Evolutionary conservation across 2,329 filamentous ascomycete species (phyloP).

Genomic region (Tolypocladium pustulatum): DNA sequence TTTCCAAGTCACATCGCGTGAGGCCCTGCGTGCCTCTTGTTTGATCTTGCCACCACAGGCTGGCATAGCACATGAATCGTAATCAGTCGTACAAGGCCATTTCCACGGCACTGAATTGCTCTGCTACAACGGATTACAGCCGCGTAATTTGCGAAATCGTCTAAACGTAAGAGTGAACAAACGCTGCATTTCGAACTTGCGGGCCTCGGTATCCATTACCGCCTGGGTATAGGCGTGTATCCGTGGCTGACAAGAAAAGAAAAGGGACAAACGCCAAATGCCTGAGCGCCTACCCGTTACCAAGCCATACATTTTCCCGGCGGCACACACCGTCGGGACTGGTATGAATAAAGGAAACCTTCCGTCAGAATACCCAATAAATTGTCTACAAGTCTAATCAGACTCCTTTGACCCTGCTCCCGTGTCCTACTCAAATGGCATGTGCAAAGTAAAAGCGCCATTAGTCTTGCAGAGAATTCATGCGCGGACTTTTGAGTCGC

Average conservation of each 20-base stretch:
- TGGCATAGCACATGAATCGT: not conserved
- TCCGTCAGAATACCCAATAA: not conserved
- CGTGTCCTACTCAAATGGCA: constrained; percentile 5
- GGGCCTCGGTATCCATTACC: no score
- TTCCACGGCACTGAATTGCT: not conserved
- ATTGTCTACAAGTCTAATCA: not conserved
- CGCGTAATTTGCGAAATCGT: no score
- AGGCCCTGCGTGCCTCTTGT: not conserved
- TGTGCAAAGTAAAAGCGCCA: constrained; percentile 1
- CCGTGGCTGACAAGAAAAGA: not conserved
- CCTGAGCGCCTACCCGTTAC: not conserved
- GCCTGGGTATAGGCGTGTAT: not conserved
- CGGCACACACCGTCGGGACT: not conserved
- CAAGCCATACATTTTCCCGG: not conserved
- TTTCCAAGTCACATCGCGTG: not conserved
- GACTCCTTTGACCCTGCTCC: not conserved
- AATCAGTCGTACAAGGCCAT: not conserved
- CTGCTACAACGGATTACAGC: no score
- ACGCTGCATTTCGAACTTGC: not conserved
- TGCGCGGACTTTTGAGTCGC: constrained; percentile 46
- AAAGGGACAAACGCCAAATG: not conserved
- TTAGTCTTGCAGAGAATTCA: constrained; percentile 36
- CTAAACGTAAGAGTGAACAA: not conserved
- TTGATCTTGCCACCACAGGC: not conserved
- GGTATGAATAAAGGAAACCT: not conserved